phyloP scores from a whole-genome alignment of 2,329 filamentous ascomycete species.

The Diaporthe velutina region DNA sequence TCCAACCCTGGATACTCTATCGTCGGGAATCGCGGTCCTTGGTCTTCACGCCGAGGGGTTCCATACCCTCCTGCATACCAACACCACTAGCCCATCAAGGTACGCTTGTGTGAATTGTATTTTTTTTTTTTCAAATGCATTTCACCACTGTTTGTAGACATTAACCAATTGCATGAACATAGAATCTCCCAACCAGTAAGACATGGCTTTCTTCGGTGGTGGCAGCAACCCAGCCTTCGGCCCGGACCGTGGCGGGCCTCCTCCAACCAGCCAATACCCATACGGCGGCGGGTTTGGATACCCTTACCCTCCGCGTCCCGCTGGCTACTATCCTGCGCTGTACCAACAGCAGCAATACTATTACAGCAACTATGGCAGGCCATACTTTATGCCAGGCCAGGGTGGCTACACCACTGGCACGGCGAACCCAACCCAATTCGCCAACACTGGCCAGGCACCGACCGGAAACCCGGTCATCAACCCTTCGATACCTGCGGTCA shows the following conservation, averaged over 20 bases:
- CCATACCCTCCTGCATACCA: not conserved
- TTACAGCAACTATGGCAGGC: not conserved
- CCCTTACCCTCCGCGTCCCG: not conserved
- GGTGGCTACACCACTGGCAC: slow-evolving; percentile 21
- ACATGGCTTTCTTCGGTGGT: slow-evolving; percentile 8
- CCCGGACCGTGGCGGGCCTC: slow-evolving; percentile 16
- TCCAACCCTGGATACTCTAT: not conserved
- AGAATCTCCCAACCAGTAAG: not conserved
- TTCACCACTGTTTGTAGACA: rapidly evolving
- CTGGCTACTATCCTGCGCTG: not conserved
- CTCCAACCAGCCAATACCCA: slow-evolving; percentile 1
- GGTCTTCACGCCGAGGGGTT: not conserved
- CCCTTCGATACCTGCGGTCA: slow-evolving; percentile 61
- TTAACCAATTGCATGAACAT: not conserved
- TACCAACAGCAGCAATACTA: not conserved
- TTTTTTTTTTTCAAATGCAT: not conserved
- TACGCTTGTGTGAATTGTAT: not conserved
- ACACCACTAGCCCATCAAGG: not conserved
- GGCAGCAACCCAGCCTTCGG: slow-evolving; percentile 35
- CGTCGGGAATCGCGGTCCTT: not conserved
- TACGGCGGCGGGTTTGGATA: not conserved
- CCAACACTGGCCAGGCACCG: slow-evolving; percentile 51
- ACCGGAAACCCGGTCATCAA: slow-evolving; percentile 58
- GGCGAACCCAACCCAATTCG: slow-evolving; percentile 42
- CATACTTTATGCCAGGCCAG: slow-evolving; percentile 6